phyloP scores from a whole-genome alignment of 2,329 filamentous ascomycete genomes.

The Allantophomopsis cytisporea region DNA sequence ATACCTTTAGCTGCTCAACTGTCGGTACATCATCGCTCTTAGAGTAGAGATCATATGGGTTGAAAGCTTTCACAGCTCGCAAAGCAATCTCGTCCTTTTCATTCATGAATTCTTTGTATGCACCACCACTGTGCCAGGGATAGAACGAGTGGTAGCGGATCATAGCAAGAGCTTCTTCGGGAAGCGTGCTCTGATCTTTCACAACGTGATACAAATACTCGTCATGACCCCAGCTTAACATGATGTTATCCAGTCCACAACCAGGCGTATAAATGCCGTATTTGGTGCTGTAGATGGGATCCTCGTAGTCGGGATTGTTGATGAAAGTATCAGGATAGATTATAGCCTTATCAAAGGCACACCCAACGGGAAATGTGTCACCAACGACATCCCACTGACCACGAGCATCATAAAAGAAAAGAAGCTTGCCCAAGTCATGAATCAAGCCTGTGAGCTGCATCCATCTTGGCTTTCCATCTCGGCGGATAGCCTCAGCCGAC shows the following conservation, averaged over 20 bases:
- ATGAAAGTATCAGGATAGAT: slow-evolving; percentile 71
- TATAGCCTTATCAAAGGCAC: slow-evolving; percentile 60
- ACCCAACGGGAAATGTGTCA: slow-evolving; percentile 71
- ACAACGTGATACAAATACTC: slow-evolving; percentile 80
- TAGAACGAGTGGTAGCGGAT: slow-evolving; percentile 90
- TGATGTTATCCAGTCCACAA: slow-evolving; percentile 75
- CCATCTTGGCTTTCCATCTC: slow-evolving; percentile 72
- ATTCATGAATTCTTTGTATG: slow-evolving; percentile 73
- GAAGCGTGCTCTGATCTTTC: slow-evolving; percentile 69
- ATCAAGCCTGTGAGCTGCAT: slow-evolving; percentile 69
- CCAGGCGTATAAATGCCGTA: slow-evolving; percentile 68
- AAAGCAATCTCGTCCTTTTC: slow-evolving; percentile 71
- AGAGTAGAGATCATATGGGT: slow-evolving; percentile 84
- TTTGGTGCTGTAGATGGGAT: slow-evolving; percentile 63
- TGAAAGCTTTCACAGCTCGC: slow-evolving; percentile 72
- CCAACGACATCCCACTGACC: slow-evolving; percentile 93
- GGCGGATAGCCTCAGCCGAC: slow-evolving; percentile 76
- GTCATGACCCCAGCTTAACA: slow-evolving; percentile 85
- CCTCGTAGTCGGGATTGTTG: slow-evolving; percentile 58
- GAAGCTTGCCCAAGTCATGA: slow-evolving; percentile 68
- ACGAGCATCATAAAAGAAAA: slow-evolving; percentile 69
- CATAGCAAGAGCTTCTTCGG: slow-evolving; percentile 77
- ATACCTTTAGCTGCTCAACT: slow-evolving; percentile 61
- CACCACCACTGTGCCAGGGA: slow-evolving; percentile 74
- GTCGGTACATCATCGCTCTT: slow-evolving; percentile 75